These are phyloP conservation scores for Pseudogymnoascus sp. DNA, from an alignment of 2,329 filamentous ascomycete species.

Conservation along the genomic window DNA sequence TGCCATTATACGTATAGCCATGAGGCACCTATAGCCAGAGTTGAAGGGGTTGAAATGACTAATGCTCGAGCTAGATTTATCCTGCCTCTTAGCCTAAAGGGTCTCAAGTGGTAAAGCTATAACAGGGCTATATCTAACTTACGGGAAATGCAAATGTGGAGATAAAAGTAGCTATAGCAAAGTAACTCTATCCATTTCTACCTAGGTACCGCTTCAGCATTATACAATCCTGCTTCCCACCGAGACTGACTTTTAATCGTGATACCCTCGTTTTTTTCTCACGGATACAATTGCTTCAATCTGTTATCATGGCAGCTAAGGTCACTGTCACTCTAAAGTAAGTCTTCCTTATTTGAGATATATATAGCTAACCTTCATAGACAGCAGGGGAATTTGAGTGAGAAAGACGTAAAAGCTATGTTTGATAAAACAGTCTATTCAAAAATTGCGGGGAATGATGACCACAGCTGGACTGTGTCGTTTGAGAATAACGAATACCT, in stretches of 20 bases:
- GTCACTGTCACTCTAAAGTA: not conserved
- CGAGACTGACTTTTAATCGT: not conserved
- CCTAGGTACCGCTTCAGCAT: not conserved
- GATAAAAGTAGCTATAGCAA: not conserved
- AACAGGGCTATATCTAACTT: not conserved
- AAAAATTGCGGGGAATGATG: not conserved
- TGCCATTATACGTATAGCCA: not conserved
- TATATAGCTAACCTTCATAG: not conserved
- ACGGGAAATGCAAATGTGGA: not conserved
- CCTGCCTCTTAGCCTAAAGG: not conserved
- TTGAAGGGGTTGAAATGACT: not conserved
- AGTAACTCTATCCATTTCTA: not conserved
- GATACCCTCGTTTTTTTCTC: not conserved
- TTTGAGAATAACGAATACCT: not conserved
- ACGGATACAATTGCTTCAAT: not conserved
- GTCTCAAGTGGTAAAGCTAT: not conserved
- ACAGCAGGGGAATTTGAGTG: not conserved
- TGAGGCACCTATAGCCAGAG: not conserved
- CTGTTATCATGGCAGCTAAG: not conserved
- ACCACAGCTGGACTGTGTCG: not conserved
- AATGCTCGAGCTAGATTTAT: not conserved
- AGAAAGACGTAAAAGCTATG: not conserved
- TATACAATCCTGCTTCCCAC: not conserved
- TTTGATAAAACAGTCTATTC: not conserved
- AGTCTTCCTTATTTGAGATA: not conserved